phyloP scores from a whole-genome alignment of 805 yeast genomes.

The Pichia heedii region DNA sequence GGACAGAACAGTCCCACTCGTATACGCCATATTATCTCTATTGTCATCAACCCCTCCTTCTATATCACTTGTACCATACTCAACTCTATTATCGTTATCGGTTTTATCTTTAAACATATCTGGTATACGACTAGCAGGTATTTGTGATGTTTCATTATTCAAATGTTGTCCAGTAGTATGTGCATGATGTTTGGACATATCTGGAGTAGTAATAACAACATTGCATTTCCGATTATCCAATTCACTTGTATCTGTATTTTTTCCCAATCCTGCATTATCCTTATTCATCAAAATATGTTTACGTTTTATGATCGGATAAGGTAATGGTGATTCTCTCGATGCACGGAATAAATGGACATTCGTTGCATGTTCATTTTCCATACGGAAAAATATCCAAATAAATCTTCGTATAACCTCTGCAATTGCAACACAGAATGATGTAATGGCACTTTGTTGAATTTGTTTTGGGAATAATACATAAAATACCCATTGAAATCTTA shows the following conservation, averaged over 20 bases:
- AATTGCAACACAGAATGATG: slow-evolving; percentile 74
- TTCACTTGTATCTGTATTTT: slow-evolving; percentile 90
- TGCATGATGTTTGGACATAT: not conserved
- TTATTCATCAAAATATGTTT: not conserved
- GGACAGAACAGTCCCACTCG: not conserved
- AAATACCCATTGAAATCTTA: slow-evolving; percentile 89
- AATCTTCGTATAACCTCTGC: slow-evolving; percentile 80
- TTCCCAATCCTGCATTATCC: slow-evolving; percentile 47
- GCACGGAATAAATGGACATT: slow-evolving; percentile 83
- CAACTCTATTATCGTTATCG: not conserved
- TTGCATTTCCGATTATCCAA: slow-evolving; percentile 70
- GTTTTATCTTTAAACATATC: not conserved
- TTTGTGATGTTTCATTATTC: not conserved
- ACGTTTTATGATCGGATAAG: slow-evolving; percentile 41
- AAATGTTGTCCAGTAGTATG: not conserved
- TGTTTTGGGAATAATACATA: slow-evolving; percentile 71
- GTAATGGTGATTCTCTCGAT: slow-evolving; percentile 77
- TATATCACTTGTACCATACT: not conserved
- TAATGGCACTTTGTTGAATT: slow-evolving; percentile 79
- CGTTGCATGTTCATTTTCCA: slow-evolving; percentile 94
- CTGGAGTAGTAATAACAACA: not conserved
- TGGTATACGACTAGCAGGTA: not conserved
- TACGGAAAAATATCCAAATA: slow-evolving; percentile 84
- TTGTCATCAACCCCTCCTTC: not conserved
- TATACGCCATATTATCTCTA: not conserved